Base-by-base conservation (phyloP, 2,329 filamentous ascomycete genomes). In the Pseudocercospora vitis region DNA sequence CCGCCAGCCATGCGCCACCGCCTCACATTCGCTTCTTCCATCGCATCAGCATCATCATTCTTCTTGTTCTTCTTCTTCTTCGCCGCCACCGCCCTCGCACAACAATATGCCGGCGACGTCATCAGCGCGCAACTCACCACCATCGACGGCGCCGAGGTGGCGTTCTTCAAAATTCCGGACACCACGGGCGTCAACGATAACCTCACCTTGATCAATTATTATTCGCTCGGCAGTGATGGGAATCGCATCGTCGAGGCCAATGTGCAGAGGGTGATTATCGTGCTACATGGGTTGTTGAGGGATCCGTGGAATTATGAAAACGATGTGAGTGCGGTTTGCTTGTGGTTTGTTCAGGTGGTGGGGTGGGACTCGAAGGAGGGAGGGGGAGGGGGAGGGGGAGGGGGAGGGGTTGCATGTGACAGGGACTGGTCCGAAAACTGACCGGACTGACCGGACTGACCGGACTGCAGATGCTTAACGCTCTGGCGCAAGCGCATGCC, bases 101-200 rank as follows among this genome's bases (percentile, higher is more conserved):
- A 66, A 45, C 64, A 66, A 40, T 65, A 63, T 39, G 57, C 52
- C 3, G 63, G 64, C 29, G 58, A 64, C 29, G 31, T 48, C 14
- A 65, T 66, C 48, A 56, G 53, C 24, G 60, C 56, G n/a, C 46
- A 39, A 19, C 55, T 65, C 11, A 62, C 63, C 4, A 49, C 35
- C 5, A 48, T 65, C 19, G 32, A 42, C 11, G 58, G 62, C 24
- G 51, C 57, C 11, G 63, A 65, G 35, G 50, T 65, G 31, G 57
- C 63, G n/a, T 71, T 63, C 61, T 71, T 66, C 60, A 67, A 65
- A 48, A 67, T 71, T 54, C 62, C 61, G 14, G 65, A 67, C 35
- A 49, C 57, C 1, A 51, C 52, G 21, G 58, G 57, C 19, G 32
- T 32, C 8, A 65, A 63, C 53, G 51, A 57, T 24, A 61, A 65